Conservation (phyloP, 208 protist genomes). For the Acanthamoeba castellanii region DNA sequence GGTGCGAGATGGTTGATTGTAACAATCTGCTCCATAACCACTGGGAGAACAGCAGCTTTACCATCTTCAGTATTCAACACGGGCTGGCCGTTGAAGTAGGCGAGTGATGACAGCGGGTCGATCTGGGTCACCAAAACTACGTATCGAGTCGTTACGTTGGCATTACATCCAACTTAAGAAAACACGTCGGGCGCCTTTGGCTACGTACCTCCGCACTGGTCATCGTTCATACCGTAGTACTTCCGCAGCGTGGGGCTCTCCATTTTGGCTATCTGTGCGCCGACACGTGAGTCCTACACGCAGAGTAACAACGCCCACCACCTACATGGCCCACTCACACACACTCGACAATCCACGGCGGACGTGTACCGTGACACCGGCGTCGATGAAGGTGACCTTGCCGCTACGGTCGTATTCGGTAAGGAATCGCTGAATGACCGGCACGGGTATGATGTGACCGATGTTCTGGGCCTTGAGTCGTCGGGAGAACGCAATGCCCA, state of each 20-base stretch:
- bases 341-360: neutral
- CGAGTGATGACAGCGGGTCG: constrained; percentile 43
- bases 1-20: no score
- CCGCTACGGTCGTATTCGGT: constrained; percentile 45
- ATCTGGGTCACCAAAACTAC: constrained; percentile 41
- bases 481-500: constrained; percentile 38
- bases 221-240: constrained; percentile 76
- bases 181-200: neutral
- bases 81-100: constrained; percentile 22
- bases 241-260: constrained; percentile 64
- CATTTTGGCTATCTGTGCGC: constrained; percentile 55
- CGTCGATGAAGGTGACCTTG: constrained; percentile 1
- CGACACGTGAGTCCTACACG: neutral
- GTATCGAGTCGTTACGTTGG: neutral
- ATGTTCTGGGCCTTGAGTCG: constrained; percentile 68
- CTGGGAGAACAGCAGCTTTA: no score
- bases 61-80: neutral
- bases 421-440: constrained; percentile 79
- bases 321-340: neutral
- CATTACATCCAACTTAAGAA: no score
- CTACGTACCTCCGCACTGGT: constrained; percentile 35
- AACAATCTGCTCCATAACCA: no score
- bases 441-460: constrained; percentile 80
- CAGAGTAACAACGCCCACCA: neutral
- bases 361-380: neutral